Base-by-base conservation (phyloP, 805 yeast species). In the Starmerella kuoi region DNA sequence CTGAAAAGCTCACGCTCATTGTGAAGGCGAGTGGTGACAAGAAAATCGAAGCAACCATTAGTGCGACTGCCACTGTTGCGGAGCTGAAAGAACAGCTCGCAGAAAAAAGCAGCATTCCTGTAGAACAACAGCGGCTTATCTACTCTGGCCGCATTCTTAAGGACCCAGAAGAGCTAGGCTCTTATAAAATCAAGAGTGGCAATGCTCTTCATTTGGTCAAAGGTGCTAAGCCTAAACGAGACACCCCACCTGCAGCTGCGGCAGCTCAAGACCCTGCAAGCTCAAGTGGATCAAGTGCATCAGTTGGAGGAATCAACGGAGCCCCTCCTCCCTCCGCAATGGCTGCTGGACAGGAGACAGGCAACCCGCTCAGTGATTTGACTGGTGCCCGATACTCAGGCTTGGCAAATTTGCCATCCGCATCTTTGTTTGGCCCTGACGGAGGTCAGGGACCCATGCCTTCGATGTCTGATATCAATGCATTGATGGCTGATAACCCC, bases 341-440 rank as follows among this genome's bases (percentile, higher is more conserved):
- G 37, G 75, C 94, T 3, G 74, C 96, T 2, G 98, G 98, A 4
- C 79, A 76, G 49, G 91, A 88, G 11, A 72, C 93, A 0, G 83
- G 79, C 61, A 85, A 91, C 61, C 94, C 95, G 28, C 69, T 91
- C 55, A 87, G 94, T 9, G 95, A 81, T 50, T 68, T 88, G 50
- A 88, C 97, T 0, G 88, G 95, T 38, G 97, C 97, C 2, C 74
- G 96, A 41, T 91, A 86, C 57, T 96, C 97, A 2, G 98, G 98
- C 1, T 77, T 76, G 54, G 73, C 86, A 6, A 87, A 85, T 54
- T 68, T 91, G 61, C 97, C 98, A 4, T 71, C 82, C 3, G 84
- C 85, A 1, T 74, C 78, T 35, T 73, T 84, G 80, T 86, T 88
- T 65, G 95, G 95, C 1, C 87, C 95, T 22, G 96, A 87, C 60